These are phyloP conservation scores for Volvox africanus DNA, from an alignment of 139 green algal genomes.

Conservation along the genomic window DNA sequence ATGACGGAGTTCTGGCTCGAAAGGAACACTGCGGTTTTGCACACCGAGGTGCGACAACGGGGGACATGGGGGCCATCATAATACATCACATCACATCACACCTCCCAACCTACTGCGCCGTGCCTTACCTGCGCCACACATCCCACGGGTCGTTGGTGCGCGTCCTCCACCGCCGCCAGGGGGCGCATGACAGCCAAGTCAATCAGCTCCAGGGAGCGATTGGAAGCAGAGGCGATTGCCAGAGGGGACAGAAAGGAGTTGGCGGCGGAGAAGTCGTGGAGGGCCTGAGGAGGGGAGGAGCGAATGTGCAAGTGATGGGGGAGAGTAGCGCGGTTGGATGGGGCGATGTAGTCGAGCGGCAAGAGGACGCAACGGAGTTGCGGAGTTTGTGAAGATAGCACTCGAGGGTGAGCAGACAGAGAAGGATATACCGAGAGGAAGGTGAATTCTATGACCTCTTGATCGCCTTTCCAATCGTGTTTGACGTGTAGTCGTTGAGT, in stretches of 20 bases:
- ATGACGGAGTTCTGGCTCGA: no score
- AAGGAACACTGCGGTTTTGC: no score
- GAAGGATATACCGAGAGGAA: neutral
- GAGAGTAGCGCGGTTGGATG: neutral
- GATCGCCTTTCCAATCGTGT: no score
- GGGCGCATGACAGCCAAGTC: slow-evolving; percentile 54
- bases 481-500: neutral
- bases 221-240: slow-evolving; percentile 60
- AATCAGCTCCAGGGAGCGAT: slow-evolving; percentile 61
- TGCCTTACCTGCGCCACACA: slow-evolving; percentile 21
- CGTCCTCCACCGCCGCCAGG: slow-evolving; percentile 18
- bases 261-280: slow-evolving; percentile 48
- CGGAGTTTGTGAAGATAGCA: neutral
- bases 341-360: no score
- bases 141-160: slow-evolving; percentile 36
- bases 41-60: no score
- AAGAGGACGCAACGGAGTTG: no score
- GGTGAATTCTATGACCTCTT: no score
- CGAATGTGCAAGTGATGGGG: neutral
- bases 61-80: no score
- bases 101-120: no score
- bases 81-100: no score
- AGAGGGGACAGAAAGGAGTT: slow-evolving; percentile 71
- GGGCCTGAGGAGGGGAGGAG: neutral
- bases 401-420: neutral